Evolutionary conservation across 2,329 filamentous ascomycete genomes (phyloP).

Genomic region (Ophiocordyceps unilateralis): DNA sequence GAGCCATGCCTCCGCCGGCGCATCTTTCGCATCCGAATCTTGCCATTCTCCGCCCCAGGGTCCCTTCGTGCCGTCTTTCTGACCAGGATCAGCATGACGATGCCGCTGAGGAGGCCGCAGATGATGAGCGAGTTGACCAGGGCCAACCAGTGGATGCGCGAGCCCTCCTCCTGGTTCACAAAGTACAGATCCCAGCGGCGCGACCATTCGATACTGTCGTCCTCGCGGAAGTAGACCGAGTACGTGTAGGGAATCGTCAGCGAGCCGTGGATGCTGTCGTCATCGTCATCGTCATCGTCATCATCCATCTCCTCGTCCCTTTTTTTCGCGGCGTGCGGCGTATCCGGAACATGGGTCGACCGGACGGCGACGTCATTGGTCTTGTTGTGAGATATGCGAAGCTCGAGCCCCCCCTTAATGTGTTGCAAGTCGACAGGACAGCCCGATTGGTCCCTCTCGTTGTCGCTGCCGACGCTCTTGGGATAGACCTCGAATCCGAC

Average conservation of each 20-base stretch:
- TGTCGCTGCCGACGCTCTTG: constrained; percentile 54
- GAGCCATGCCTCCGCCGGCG: constrained; percentile 14
- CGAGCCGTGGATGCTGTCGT: constrained; percentile 44
- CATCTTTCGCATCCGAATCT: constrained; percentile 33
- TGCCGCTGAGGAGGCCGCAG: constrained; percentile 57
- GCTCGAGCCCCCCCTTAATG: constrained; percentile 46
- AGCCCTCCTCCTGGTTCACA: constrained; percentile 68
- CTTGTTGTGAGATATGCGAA: constrained; percentile 47
- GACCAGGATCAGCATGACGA: constrained; percentile 66
- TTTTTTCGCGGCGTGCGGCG: neutral
- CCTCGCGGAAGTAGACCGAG: constrained; percentile 78
- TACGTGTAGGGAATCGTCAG: constrained; percentile 72
- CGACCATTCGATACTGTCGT: constrained; percentile 63
- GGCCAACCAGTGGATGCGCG: constrained; percentile 72
- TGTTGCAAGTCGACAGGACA: constrained; percentile 52
- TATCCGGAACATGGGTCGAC: neutral
- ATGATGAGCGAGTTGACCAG: constrained; percentile 80
- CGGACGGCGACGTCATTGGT: constrained; percentile 23
- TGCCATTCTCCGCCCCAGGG: constrained; percentile 47
- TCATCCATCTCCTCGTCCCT: no score
- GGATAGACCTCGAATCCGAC: constrained; percentile 84
- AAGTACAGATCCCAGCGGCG: constrained; percentile 84
- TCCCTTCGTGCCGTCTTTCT: constrained; percentile 60
- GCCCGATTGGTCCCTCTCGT: constrained; percentile 42
- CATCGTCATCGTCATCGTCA: constrained; percentile 17